Conservation (phyloP, 177 flowering plant species). For the Vitis hybrid region DNA sequence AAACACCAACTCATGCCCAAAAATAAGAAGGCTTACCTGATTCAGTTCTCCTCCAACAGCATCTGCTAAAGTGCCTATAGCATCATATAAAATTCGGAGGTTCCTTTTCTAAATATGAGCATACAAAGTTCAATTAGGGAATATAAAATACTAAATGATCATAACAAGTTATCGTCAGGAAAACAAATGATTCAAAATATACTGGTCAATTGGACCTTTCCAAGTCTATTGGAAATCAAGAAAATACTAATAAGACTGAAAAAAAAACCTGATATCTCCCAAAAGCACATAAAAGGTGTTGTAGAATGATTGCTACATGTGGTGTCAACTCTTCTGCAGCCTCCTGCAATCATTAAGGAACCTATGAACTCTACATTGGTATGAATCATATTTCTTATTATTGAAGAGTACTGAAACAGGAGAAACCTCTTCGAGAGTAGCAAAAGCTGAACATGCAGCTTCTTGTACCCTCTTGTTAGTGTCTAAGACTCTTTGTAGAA, state of each 20-base stretch:
- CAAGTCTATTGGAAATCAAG: not conserved
- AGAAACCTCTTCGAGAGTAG: constrained; percentile 95
- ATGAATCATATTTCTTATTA: not conserved
- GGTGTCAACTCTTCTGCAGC: constrained; percentile 93
- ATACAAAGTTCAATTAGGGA: not conserved
- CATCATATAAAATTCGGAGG: constrained; percentile 93
- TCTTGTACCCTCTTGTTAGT: constrained; percentile 95
- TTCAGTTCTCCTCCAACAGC: constrained; percentile 90
- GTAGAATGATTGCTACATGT: constrained; percentile 70
- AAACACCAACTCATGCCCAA: too few species aligned
- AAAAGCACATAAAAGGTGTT: constrained; percentile 95
- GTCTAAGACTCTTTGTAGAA: constrained; percentile 78
- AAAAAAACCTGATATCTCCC: constrained; percentile 83
- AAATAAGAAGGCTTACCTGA: constrained; percentile 48
- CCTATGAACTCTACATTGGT: not conserved
- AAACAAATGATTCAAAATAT: too few species aligned
- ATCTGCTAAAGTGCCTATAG: constrained; percentile 96
- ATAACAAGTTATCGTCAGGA: not conserved
- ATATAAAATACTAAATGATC: not conserved
- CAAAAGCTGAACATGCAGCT: constrained; percentile 99
- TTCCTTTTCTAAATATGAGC: constrained; percentile 60
- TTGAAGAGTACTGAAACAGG: constrained; percentile 11
- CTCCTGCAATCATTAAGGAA: constrained; percentile 53
- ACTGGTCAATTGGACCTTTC: too few species aligned
- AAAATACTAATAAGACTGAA: not conserved